Evolutionary conservation across 345 rosid genomes (phyloP), one percentile per base, ranked within the genome.

Genomic region (Eucalyptus shirleyi): DNA sequence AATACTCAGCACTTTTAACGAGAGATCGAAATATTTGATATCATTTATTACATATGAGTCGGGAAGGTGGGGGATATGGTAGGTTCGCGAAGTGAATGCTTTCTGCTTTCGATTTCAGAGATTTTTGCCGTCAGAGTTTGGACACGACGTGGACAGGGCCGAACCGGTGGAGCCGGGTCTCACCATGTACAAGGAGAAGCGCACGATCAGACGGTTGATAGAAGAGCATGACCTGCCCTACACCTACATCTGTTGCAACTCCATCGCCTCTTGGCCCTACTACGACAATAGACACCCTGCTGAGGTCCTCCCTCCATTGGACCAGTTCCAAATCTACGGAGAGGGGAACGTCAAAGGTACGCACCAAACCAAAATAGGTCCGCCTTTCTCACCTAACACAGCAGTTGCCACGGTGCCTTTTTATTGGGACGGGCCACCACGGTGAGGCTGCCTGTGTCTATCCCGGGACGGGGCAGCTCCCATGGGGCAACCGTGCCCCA

Each of bases 181-280:
- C 12, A 1, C 1, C 4, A 93, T 94, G 96, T 96, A 96, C 93
- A 34, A 28, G 5, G 94, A 93, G 67, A 96, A 96, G 92, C 94
- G 96, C 28, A 21, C 6, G 80, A 77, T 95, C 3, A 90, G 98
- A 60, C 92, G 95, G 32, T 15, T 91, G 89, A 89, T 89, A 5
- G 96, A 96, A 86, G 93, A 91, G 32, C 47, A 86, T 60, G 90
- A 62, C 17, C 88, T 96, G 7, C 96, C 98, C 0, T 93, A 91
- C 93, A 95, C 95, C 19, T 94, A 96, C 89, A 93, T 96, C 80
- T 96, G 98, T 77, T 96, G 98, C 93, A 95, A 96, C 50, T 96
- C 98, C 40, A 90, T 96, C 62, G 98, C 97, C 55, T 94, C 98
- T 9, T 96, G 98, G 98, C 98, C 98, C 13, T 96, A 96, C 92